Conservation (phyloP, 2,329 filamentous ascomycete species). For the Didymella exigua region DNA sequence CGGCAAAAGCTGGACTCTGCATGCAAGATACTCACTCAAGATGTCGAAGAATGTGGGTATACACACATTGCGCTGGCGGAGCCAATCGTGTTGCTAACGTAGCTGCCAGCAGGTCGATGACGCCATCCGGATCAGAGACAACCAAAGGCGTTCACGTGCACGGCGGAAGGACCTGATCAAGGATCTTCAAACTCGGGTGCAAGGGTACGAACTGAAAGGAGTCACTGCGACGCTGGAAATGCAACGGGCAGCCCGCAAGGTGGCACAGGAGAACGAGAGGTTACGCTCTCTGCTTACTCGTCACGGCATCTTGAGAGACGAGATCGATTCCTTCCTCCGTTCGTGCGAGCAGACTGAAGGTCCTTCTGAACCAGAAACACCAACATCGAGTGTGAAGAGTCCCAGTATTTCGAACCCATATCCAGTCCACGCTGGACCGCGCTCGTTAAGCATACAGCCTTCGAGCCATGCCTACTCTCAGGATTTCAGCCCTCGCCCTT, state of each 20-base stretch:
- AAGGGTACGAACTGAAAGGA: constrained; percentile 66
- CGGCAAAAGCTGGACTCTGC: background rate
- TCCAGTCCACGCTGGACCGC: background rate
- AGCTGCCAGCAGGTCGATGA: constrained; percentile 10
- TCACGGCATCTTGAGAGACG: constrained; percentile 27
- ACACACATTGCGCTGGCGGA: background rate
- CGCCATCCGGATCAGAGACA: constrained; percentile 67
- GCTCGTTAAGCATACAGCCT: background rate
- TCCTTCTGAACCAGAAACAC: background rate
- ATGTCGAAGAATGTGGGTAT: constrained; percentile 15
- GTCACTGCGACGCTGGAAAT: constrained; percentile 70
- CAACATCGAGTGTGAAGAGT: background rate
- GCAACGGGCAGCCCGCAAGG: constrained; percentile 69
- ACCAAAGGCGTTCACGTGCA: constrained; percentile 73
- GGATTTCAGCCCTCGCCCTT: background rate
- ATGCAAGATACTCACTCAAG: background rate
- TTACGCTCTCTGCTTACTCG: constrained; percentile 61
- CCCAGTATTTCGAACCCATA: background rate
- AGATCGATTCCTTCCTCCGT: constrained; percentile 30
- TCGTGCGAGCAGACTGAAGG: constrained; percentile 15
- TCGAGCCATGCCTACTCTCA: background rate
- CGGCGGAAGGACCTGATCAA: constrained; percentile 72
- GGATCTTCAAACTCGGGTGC: constrained; percentile 67
- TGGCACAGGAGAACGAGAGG: constrained; percentile 69
- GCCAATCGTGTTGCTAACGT: constrained; percentile 2